Base-by-base conservation (phyloP, 75 land plant genomes). In the Gnetum montanum region DNA sequence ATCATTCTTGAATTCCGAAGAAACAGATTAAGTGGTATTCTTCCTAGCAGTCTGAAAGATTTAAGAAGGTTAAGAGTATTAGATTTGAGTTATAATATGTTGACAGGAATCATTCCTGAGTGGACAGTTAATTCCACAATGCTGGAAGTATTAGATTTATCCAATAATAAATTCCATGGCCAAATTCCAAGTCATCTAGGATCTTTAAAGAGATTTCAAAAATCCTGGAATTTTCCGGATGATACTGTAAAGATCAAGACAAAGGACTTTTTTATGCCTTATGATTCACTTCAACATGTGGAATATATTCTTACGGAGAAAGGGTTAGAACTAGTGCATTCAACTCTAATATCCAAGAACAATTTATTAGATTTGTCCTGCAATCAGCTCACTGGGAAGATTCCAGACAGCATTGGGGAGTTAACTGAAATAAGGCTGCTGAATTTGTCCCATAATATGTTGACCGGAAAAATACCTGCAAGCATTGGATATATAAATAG, bases 131-230 rank as follows among this genome's bases (percentile, higher is more conserved):
- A 44, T 16, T 55, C 51, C 31, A 52, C 56, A 13, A 58, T 44
- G 15, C 37, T 79, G 57, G 74, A 75, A 52, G 38, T 72, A 28
- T 36, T 80, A 56, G 82, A 83, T 56, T 23, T 83, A 36, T 75
- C 87, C 6, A 52, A 69, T 70, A 79, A 79, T 27, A 29, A 8
- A 1, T 57, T 83, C 64, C 20, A 13, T 4, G 84, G 84, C 59
- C 33, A 13, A 6, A 65, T 82, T 38, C 82, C 81, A 8, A 30
- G 6, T 5, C 62, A 60, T 63, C 24, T 78, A 13, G 78, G 70
- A 5, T 24, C 51, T 31, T 48, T 75, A 11, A 8, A 25, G 12
- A 8, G 8, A 59, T 75, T 35, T 73, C 78, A 13, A 43, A 25
- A 22, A 20, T 74, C 11, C 34, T 31, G 10, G 10, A 49, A 41